A percentile compares a stretch with the other conserved stretches of the same genome.
These are phyloP conservation scores for Leccinum imitatum DNA, from an alignment of 768 basidiomycete species.

Conservation along the genomic window DNA sequence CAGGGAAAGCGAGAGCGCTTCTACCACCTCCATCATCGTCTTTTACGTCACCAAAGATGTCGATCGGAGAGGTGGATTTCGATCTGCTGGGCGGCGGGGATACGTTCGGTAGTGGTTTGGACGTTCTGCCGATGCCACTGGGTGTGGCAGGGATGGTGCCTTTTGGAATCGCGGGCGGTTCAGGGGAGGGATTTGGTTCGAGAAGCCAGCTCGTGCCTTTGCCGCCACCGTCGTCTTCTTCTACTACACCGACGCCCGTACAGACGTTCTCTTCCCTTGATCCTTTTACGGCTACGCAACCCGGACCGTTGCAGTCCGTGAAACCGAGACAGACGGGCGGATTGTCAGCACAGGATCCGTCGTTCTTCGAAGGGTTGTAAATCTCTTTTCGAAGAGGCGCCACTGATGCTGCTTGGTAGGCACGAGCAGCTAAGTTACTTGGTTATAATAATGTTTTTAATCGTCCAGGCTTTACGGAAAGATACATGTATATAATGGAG, in stretches of 20 bases:
- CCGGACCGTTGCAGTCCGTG: conserved; percentile 7
- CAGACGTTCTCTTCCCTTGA: neutral
- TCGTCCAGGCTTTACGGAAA: neutral
- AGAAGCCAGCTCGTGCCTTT: conserved; percentile 20
- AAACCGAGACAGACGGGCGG: conserved; percentile 45
- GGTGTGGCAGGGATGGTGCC: neutral
- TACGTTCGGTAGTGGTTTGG: neutral
- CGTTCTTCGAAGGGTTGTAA: conserved; percentile 81
- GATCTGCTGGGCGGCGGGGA: conserved; percentile 22
- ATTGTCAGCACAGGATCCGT: conserved; percentile 79
- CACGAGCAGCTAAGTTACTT: neutral
- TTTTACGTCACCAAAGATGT: conserved; percentile 3
- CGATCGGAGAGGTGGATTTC: conserved; percentile 4
- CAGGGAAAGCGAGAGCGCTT: conserved; percentile 29
- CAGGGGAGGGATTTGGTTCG: conserved; percentile 5
- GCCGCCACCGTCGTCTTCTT: conserved; percentile 7
- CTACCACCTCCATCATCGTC: conserved; percentile 27
- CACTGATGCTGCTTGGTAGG: neutral
- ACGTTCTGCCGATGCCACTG: neutral
- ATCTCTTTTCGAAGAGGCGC: neutral
- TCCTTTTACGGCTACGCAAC: conserved; percentile 14
- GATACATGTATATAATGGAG: neutral
- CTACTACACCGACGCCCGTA: conserved; percentile 17
- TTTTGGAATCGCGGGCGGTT: conserved; percentile 1
- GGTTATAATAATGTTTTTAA: neutral